Base-by-base conservation (phyloP, 805 yeast genomes). In the Ogataea zsoltii region DNA sequence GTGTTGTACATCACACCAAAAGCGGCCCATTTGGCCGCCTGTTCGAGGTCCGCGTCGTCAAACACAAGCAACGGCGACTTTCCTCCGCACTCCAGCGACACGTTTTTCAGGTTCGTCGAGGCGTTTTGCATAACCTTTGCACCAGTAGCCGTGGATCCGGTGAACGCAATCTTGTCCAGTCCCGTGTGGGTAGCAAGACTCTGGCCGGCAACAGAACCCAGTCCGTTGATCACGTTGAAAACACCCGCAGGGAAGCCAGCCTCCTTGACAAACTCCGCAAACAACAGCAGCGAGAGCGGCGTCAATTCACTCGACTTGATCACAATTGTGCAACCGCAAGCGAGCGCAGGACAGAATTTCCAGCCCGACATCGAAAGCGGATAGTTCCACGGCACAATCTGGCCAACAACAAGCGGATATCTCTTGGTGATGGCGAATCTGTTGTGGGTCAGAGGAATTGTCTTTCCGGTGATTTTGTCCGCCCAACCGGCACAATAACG, bases 311-410 rank as follows among this genome's bases (percentile, higher is more conserved):
- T 83, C 2, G 88, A 76, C 66, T 86, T 86, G 63, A 86, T 75
- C 36, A 86, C 80, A 37, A 84, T 76, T 12, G 80, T 75, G 66
- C 87, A 85, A 44, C 94, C 94, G 42, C 88, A 83, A 33, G 91
- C 89, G 52, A 86, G 68, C 9, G 95, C 94, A 17, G 92, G 92
- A 21, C 86, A 88, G 59, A 86, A 71, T 65, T 86, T 85, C 94
- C 94, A 86, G 18, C 86, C 74, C 13, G 85, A 81, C 89, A 85
- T 83, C 26, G 75, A 69, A 55, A 82, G 63, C 25, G 88, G 88
- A 61, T 79, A 83, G 68, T 82, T 82, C 88, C 88, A 82, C 28
- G 88, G 88, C 46, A 83, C 79, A 54, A 82, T 79, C 62, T 80
- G 83, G 11, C 82, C 88, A 55, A 83, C 80, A 30, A 82, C 85